Conservation (phyloP, 202 grass and related monocot genomes). For the Setaria viridis region DNA sequence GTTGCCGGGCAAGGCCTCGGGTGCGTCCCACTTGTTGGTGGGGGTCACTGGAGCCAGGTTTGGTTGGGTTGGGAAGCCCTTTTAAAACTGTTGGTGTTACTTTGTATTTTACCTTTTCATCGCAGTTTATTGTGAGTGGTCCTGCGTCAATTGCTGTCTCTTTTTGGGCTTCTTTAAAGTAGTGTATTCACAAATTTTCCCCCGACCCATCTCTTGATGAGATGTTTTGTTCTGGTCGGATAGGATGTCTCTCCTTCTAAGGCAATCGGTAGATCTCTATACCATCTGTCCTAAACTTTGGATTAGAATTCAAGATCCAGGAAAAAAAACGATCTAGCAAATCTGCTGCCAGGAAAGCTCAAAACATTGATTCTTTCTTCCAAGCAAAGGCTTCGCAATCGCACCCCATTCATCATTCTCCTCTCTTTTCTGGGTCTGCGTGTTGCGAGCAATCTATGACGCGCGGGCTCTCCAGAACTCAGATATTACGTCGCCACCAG, state of each 20-base stretch:
- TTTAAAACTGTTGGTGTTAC: constrained; percentile 31
- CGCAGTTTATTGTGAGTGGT: constrained; percentile 31
- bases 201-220: background rate
- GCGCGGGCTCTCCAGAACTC: too few relatives aligned
- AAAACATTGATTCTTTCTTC: too few relatives aligned
- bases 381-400: too few relatives aligned
- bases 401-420: too few relatives aligned
- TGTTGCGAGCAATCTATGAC: too few relatives aligned
- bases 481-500: too few relatives aligned
- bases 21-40: background rate
- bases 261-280: background rate
- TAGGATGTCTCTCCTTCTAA: background rate
- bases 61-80: constrained; percentile 14
- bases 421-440: too few relatives aligned
- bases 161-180: background rate
- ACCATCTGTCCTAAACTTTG: too few relatives aligned
- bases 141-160: constrained; percentile 21
- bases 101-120: constrained; percentile 42
- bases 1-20: constrained; percentile 12
- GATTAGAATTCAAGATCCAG: too few relatives aligned
- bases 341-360: too few relatives aligned
- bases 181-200: background rate
- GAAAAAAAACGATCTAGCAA: too few relatives aligned
- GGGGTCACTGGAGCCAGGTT: background rate
- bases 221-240: background rate